Evolutionary conservation across 139 green algal species (phyloP).

Genomic region (Dunaliella sp.): DNA sequence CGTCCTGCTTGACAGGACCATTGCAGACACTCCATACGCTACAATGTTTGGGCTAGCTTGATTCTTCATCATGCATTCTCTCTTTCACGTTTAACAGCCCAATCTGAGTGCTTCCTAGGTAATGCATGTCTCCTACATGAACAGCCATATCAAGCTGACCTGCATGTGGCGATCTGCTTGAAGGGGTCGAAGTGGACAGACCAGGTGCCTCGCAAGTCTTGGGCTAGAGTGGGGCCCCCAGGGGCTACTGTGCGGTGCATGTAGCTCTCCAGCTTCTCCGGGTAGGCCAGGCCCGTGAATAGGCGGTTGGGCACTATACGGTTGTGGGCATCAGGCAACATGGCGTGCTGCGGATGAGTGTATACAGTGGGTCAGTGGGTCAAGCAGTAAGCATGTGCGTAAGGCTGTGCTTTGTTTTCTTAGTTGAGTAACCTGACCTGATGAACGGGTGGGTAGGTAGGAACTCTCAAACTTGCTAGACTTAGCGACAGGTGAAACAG

Average conservation of each 20-base stretch:
- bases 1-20: neutral
- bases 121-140: neutral
- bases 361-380: too few species aligned
- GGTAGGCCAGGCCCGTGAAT: slow-evolving; percentile 60
- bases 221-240: slow-evolving; percentile 33
- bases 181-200: slow-evolving; percentile 64
- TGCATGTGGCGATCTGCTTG: slow-evolving; percentile 35
- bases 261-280: slow-evolving; percentile 75
- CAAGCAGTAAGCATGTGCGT: too few species aligned
- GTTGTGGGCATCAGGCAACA: slow-evolving; percentile 52
- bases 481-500: neutral
- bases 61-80: neutral
- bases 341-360: slow-evolving; percentile 47
- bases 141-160: neutral
- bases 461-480: too few species aligned
- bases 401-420: too few species aligned
- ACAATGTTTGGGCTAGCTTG: neutral
- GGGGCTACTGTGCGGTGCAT: slow-evolving; percentile 40
- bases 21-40: neutral
- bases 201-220: slow-evolving; percentile 69
- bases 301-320: slow-evolving; percentile 57
- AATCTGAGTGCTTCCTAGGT: neutral
- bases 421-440: too few species aligned
- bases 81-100: neutral
- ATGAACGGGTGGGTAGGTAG: too few species aligned